Evolutionary conservation across 2,329 filamentous ascomycete species (phyloP), one percentile per base, ranked within the genome.

Genomic region (Penicillium sp.): DNA sequence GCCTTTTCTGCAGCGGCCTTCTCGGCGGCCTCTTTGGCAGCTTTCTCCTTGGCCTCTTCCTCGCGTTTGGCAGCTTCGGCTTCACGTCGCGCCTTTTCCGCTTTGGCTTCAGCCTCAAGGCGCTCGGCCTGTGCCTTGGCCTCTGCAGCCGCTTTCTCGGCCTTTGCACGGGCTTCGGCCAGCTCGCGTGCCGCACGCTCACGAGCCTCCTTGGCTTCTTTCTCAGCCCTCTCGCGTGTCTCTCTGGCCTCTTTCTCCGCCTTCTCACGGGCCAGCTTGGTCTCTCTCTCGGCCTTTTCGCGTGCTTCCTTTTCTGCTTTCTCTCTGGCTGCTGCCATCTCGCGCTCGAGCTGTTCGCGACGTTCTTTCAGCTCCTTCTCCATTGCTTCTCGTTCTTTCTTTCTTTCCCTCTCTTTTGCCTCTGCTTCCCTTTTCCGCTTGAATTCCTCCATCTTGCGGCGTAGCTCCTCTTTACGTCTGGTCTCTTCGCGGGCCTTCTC

Each of bases 1-100:
- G 60, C 66, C 48, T 67, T 68, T 43, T 62, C 61, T 6, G 65
- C 64, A 2, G 65, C 70, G 70, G 93, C 91, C 72, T 94, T 88
- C 62, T 93, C 86, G 2, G 64, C 62, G 86, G 65, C 64, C 34
- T 66, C 60, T 46, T 66, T 67, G 25, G 64, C 65, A 3, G 64
- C 64, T 37, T 58, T 64, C 25, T 63, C 64, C 48, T 66, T 67
- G 18, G 63, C 63, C 43, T 66, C 66, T 18, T 61, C 65, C 18
- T 60, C 64, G 37, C 64, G 57, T 13, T 58, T 60, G 24, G 60
- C 65, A 27, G 63, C 57, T 41, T 59, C 61, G 27, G 62, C 63
- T 46, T 64, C 67, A 1, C 29, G 29, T 7, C 29, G 29, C 11
- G 46, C 52, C 43, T 55, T 51, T 37, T 58, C 64, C 24, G 62